Conservation (phyloP, 805 yeast species). For the Phaffomyces antillensis region DNA sequence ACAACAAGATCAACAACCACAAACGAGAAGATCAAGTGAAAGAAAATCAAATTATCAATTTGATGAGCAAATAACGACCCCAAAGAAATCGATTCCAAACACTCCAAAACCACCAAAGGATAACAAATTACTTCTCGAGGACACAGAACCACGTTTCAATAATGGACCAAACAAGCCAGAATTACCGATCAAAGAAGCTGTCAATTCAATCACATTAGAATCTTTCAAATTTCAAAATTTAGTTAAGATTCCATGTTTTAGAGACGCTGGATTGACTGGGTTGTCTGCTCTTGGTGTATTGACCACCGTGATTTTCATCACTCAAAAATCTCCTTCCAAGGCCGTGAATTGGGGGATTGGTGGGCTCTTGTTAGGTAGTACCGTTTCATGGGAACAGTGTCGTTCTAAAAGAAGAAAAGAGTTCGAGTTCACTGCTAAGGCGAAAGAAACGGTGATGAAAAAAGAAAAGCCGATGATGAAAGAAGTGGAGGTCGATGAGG, state of each 20-base stretch:
- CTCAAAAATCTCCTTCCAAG: slow-evolving; percentile 52
- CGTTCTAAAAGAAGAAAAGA: slow-evolving; percentile 61
- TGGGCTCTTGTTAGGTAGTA: slow-evolving; percentile 71
- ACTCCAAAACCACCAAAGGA: background rate
- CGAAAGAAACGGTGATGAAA: slow-evolving; percentile 42
- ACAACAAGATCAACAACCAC: background rate
- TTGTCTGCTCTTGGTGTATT: slow-evolving; percentile 65
- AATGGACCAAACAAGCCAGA: slow-evolving; percentile 25
- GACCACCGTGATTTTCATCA: slow-evolving; percentile 58
- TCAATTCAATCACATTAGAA: slow-evolving; percentile 33
- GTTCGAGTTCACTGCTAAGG: slow-evolving; percentile 59
- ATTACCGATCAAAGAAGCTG: slow-evolving; percentile 32
- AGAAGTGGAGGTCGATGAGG: slow-evolving; percentile 18
- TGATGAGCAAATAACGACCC: background rate
- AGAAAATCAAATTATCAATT: slow-evolving; percentile 10
- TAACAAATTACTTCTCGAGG: slow-evolving; percentile 31
- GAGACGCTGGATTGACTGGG: slow-evolving; percentile 75
- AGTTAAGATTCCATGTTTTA: slow-evolving; percentile 63
- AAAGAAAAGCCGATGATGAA: slow-evolving; percentile 32
- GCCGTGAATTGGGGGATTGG: slow-evolving; percentile 80
- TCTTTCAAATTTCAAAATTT: slow-evolving; percentile 49
- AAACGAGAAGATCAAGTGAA: slow-evolving; percentile 18
- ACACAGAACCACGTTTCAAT: slow-evolving; percentile 33
- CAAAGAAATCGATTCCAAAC: background rate
- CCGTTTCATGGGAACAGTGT: slow-evolving; percentile 92